Base-by-base conservation (phyloP, 495 filamentous ascomycete genomes). In the Trichoderma virens region DNA sequence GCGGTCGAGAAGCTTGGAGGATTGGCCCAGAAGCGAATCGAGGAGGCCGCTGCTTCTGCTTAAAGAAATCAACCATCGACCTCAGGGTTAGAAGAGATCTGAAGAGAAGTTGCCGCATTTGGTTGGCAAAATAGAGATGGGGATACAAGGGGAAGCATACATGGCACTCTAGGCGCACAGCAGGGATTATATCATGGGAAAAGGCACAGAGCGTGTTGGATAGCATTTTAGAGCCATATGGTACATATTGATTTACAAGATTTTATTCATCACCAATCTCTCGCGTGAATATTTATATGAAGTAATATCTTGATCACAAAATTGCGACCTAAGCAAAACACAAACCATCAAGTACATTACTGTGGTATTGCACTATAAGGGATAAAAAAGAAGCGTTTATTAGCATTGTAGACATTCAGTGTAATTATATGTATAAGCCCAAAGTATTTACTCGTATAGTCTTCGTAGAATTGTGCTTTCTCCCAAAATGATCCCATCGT, bases 1-100 rank as follows among this genome's bases (percentile, higher is more conserved):
- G 65, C 75, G 1, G 75, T 68, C 1, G 70, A 66, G 67, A 73
- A 73, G 67, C 65, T 78, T n/a, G 69, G 65, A 3, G 67, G 66
- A 47, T 65, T 76, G 63, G 77, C 71, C 34, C 71, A 75, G 73
- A 62, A 62, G 61, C 23, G 38, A 20, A 13, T 41, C 38, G 61
- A 39, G 38, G 61, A 62, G 35, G 47, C 47, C 23, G 23, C 47
- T 9, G 47, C 47, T 13, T 4, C 47, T 30, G 47, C 47, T 56
- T 56, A 56, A 56, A 14, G 1, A 13, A 56, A 13, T 3, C 3
- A 23, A 23, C 2, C n/a, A n/a, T n/a, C n/a, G n/a, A n/a, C n/a
- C n/a, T 23, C 1, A 4, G 38, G 18, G 16, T 2, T 3, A 20
- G 5, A 47, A 20, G 45, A n/a, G n/a, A 20, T 16, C n/a, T 20